These are phyloP conservation scores for Thuja plicata DNA, from an alignment of 83 land plant species.

Conservation along the genomic window DNA sequence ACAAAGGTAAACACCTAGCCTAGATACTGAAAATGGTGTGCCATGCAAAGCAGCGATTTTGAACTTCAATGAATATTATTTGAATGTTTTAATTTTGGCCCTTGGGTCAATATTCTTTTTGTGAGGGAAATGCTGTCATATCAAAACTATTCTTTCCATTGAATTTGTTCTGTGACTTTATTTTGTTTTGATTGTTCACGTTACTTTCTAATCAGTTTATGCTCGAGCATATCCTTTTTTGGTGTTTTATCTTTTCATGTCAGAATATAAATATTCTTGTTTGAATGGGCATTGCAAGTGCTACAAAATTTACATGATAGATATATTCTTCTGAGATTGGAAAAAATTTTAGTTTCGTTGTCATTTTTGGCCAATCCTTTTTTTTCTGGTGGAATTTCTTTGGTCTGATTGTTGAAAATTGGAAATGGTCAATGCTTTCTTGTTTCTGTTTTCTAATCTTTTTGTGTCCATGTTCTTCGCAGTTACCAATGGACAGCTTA, in stretches of 20 bases:
- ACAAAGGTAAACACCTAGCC: not conserved
- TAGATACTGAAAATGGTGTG: not conserved
- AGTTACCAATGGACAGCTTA: not conserved
- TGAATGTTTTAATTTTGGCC: not conserved
- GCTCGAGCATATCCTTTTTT: not conserved
- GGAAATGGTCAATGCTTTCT: not conserved
- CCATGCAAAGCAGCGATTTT: not conserved
- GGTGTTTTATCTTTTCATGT: not conserved
- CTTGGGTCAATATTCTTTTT: not conserved
- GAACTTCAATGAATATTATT: not conserved
- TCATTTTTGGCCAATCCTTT: not conserved
- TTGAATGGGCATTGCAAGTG: not conserved
- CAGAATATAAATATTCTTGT: not conserved
- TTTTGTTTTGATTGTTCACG: not conserved
- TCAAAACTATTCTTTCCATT: not conserved
- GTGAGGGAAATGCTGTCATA: not conserved
- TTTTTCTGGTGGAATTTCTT: not conserved
- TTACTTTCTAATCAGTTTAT: not conserved
- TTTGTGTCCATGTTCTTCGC: not conserved
- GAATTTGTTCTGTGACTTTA: not conserved
- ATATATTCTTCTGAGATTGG: not conserved
- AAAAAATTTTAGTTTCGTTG: not conserved
- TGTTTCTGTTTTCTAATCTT: not conserved
- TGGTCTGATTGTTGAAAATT: not conserved
- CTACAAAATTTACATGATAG: not conserved